Evolutionary conservation across 1,284 basidiomycete species (phyloP).

Genomic region (Neonothopanus nambi): DNA sequence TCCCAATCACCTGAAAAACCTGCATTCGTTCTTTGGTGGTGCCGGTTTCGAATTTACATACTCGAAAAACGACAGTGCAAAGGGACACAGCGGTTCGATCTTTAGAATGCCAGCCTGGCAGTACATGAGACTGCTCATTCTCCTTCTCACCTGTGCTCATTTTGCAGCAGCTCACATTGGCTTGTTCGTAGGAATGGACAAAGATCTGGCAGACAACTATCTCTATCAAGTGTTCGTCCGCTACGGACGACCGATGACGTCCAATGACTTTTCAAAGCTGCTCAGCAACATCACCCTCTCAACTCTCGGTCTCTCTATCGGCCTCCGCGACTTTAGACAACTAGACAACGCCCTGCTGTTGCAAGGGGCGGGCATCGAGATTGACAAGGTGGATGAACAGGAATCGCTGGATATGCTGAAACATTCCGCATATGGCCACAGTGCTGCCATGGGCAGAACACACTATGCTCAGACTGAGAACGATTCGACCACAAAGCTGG

Average conservation of each 20-base stretch:
- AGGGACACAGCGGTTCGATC: neutral
- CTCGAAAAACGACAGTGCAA: neutral
- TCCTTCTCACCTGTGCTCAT: neutral
- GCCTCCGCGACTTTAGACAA: constrained; percentile 2
- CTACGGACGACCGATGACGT: neutral
- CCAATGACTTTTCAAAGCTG: neutral
- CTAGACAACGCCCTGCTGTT: neutral
- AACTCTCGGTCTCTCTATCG: neutral
- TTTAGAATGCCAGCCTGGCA: neutral
- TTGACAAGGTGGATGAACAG: neutral
- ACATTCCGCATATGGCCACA: neutral
- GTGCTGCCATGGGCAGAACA: neutral
- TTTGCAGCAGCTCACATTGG: constrained; percentile 4
- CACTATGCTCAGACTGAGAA: neutral
- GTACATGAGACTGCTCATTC: neutral
- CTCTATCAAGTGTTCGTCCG: neutral
- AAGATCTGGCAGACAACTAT: neutral
- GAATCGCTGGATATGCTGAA: neutral
- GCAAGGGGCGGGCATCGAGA: neutral
- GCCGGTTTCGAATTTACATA: neutral
- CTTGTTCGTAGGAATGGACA: neutral
- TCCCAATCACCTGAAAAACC: neutral
- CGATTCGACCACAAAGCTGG: neutral
- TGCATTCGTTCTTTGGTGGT: neutral
- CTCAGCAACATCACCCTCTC: neutral